These are phyloP conservation scores for Cunninghamia lanceolata DNA, from an alignment of 75 land plant genomes.

Conservation along the genomic window DNA sequence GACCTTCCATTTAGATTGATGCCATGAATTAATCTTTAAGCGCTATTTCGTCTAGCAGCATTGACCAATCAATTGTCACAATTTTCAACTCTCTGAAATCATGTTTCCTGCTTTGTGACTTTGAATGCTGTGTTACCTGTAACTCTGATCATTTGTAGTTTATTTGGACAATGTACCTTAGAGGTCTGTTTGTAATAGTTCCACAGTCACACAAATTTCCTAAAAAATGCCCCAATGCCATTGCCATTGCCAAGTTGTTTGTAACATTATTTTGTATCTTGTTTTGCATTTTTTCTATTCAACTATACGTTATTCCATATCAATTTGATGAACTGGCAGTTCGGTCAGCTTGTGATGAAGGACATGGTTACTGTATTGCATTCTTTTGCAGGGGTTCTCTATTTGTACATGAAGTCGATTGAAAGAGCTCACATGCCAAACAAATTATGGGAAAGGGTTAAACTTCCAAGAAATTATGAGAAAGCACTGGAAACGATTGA, in stretches of 20 bases:
- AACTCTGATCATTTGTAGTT: not conserved
- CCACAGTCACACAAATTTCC: not conserved
- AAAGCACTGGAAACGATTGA: constrained; percentile 88
- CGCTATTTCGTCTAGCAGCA: not conserved
- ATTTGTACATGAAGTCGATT: constrained; percentile 94
- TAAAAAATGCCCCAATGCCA: not conserved
- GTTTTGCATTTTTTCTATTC: not conserved
- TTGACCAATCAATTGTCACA: not conserved
- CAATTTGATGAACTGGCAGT: not conserved
- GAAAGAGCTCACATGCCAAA: constrained; percentile 96
- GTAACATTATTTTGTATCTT: not conserved
- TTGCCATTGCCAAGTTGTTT: not conserved
- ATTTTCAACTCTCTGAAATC: not conserved
- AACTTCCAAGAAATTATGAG: constrained; percentile 82
- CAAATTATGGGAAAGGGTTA: constrained; percentile 89
- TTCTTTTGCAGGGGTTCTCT: constrained; percentile 67
- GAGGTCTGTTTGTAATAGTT: not conserved
- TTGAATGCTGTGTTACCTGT: not conserved
- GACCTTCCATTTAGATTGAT: not conserved
- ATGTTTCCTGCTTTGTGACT: not conserved
- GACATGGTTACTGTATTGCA: not conserved
- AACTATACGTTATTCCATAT: not conserved
- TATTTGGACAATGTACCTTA: not conserved
- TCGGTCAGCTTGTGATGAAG: constrained; percentile 1
- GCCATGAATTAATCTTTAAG: not conserved